phyloP scores from a whole-genome alignment of 805 yeast genomes.

The Starmera pachycereana region DNA sequence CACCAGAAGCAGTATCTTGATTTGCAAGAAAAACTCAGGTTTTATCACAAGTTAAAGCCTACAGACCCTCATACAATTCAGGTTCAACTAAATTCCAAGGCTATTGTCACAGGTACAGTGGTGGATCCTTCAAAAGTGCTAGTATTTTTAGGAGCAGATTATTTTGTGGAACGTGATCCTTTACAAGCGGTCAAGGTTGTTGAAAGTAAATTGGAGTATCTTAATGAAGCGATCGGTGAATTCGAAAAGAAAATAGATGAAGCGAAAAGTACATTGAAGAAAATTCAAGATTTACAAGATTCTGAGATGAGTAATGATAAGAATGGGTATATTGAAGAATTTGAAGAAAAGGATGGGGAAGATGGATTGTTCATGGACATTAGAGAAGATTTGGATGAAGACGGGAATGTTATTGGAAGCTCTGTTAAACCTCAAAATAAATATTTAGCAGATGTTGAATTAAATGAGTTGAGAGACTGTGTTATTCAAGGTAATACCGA shows the following conservation, averaged over 20 bases:
- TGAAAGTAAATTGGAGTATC: constrained; percentile 17
- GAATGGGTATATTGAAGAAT: neutral
- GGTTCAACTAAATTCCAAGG: constrained; percentile 12
- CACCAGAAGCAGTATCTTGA: too few species aligned
- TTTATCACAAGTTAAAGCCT: too few species aligned
- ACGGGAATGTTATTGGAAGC: constrained; percentile 54
- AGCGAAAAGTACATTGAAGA: constrained; percentile 23
- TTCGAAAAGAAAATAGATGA: constrained; percentile 29
- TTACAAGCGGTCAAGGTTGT: constrained; percentile 21
- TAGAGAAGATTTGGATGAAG: constrained; percentile 73
- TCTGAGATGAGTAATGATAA: constrained; percentile 2
- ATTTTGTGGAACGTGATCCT: constrained; percentile 25
- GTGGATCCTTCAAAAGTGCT: constrained; percentile 15
- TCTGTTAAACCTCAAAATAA: constrained; percentile 29
- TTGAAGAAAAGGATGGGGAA: constrained; percentile 18
- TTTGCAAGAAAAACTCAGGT: too few species aligned
- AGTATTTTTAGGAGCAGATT: constrained; percentile 30
- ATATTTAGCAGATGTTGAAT: constrained; percentile 11
- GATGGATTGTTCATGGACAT: constrained; percentile 71
- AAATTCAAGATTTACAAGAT: constrained; percentile 18
- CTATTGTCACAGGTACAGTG: constrained; percentile 11
- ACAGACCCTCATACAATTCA: constrained; percentile 6
- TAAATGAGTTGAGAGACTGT: constrained; percentile 57
- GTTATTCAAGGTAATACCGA: constrained; percentile 34
- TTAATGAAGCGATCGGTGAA: constrained; percentile 30